Percentiles rank a stretch among this genome's conserved stretches.
phyloP scores from a whole-genome alignment of 2,329 filamentous ascomycete species.

The Colletotrichum aenigma region DNA sequence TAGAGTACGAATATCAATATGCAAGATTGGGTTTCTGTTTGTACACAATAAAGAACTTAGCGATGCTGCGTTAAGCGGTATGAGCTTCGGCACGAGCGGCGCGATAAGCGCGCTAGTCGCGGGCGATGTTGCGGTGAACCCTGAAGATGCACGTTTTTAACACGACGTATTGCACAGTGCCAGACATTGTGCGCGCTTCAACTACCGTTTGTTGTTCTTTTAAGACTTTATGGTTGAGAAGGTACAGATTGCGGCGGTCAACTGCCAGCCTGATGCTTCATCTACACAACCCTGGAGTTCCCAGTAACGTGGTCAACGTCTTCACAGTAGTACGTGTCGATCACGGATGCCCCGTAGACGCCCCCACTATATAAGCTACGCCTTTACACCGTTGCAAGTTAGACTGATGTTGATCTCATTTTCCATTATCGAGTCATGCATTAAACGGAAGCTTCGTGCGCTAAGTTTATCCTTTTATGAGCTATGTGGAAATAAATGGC shows the following conservation, averaged over 20 bases:
- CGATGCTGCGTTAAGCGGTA: background rate
- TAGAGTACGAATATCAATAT: background rate
- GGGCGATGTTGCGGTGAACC: background rate
- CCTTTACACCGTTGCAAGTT: background rate
- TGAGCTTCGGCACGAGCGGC: background rate
- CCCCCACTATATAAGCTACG: background rate
- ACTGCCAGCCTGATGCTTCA: background rate
- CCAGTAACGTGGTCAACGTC: background rate
- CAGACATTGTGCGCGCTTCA: no score
- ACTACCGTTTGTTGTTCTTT: background rate
- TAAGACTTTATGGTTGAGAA: background rate
- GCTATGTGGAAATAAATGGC: background rate
- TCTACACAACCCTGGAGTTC: background rate
- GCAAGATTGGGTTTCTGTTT: background rate
- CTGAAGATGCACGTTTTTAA: background rate
- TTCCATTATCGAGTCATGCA: background rate
- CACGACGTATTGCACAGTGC: no score
- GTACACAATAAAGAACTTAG: background rate
- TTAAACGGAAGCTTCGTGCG: background rate
- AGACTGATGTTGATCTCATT: background rate
- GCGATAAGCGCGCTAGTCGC: background rate
- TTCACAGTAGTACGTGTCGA: background rate
- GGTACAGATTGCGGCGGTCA: background rate
- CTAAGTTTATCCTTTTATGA: background rate
- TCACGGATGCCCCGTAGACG: background rate